Evolutionary conservation across 495 filamentous ascomycete genomes (phyloP).

Genomic region (Stereocaulon alpinum): DNA sequence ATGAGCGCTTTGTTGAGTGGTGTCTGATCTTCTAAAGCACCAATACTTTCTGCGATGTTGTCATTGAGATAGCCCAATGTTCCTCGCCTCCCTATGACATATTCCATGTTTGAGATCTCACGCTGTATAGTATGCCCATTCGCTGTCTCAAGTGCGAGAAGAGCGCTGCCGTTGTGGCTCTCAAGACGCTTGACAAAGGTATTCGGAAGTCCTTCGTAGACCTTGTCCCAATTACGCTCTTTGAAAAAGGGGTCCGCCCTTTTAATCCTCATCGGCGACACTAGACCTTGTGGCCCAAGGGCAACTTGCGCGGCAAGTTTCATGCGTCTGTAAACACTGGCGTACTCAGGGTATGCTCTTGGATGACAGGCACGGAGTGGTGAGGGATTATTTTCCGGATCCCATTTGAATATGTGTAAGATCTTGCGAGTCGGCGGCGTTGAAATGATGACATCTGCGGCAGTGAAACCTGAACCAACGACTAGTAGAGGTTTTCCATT

Average conservation of each 20-base stretch:
- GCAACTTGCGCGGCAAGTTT: constrained; percentile 37
- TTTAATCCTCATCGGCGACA: constrained; percentile 17
- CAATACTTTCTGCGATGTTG: constrained; percentile 41
- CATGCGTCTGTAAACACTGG: constrained; percentile 54
- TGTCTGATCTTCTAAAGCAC: constrained; percentile 25
- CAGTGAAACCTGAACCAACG: constrained; percentile 56
- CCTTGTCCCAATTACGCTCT: constrained; percentile 37
- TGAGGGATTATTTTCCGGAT: constrained; percentile 43
- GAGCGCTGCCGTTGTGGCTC: constrained; percentile 26
- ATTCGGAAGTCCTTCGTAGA: constrained; percentile 53
- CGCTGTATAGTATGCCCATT: constrained; percentile 39
- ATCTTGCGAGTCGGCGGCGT: constrained; percentile 41
- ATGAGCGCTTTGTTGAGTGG: constrained; percentile 30
- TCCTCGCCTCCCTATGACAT: constrained; percentile 53
- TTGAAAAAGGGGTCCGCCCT: constrained; percentile 38
- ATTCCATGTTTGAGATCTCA: constrained; percentile 41
- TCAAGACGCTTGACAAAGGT: constrained; percentile 39
- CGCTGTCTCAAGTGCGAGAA: constrained; percentile 36
- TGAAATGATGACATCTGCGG: constrained; percentile 53
- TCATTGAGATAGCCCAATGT: constrained; percentile 44
- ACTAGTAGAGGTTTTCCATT: constrained; percentile 37
- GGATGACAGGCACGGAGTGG: constrained; percentile 53
- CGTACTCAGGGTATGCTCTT: constrained; percentile 58
- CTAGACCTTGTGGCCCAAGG: constrained; percentile 15
- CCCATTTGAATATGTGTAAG: constrained; percentile 55